Conservation (phyloP, 2,329 filamentous ascomycete species). For the Phaeosphaeria sp. region DNA sequence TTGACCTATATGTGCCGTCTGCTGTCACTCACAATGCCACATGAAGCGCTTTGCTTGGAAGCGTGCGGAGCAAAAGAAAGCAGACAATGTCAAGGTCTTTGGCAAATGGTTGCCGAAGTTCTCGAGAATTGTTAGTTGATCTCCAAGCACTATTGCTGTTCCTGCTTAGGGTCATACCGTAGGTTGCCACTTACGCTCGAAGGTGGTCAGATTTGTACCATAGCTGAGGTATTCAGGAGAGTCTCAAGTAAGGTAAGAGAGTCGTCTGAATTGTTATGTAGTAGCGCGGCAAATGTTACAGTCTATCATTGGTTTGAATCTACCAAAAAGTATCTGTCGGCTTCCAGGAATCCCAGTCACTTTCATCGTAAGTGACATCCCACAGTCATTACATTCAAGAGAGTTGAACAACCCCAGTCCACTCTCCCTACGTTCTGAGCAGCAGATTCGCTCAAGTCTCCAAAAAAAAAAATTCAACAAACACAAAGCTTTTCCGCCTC, state of each 20-base stretch:
- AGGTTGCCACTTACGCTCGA: neutral
- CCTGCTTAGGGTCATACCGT: neutral
- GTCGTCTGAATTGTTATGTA: neutral
- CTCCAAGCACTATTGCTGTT: neutral
- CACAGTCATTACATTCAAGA: too few relatives aligned
- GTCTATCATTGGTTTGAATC: neutral
- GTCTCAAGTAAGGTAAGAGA: neutral
- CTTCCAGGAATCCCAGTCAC: neutral
- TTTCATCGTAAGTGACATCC: too few relatives aligned
- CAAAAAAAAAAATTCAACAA: too few relatives aligned
- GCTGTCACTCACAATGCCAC: neutral
- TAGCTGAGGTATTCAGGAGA: neutral
- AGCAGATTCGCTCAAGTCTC: too few relatives aligned
- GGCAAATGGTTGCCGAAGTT: neutral
- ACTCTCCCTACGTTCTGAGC: too few relatives aligned
- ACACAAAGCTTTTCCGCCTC: neutral
- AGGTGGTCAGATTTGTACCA: neutral
- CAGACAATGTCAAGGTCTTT: neutral
- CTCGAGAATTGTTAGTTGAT: neutral
- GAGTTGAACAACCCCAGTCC: too few relatives aligned
- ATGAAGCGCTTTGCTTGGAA: neutral
- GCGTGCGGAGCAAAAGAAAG: neutral
- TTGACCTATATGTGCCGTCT: neutral
- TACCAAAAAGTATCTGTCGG: neutral
- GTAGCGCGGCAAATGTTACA: neutral